Evolutionary conservation across 768 basidiomycete genomes (phyloP).

Genomic region (Suillus ampliporus): DNA sequence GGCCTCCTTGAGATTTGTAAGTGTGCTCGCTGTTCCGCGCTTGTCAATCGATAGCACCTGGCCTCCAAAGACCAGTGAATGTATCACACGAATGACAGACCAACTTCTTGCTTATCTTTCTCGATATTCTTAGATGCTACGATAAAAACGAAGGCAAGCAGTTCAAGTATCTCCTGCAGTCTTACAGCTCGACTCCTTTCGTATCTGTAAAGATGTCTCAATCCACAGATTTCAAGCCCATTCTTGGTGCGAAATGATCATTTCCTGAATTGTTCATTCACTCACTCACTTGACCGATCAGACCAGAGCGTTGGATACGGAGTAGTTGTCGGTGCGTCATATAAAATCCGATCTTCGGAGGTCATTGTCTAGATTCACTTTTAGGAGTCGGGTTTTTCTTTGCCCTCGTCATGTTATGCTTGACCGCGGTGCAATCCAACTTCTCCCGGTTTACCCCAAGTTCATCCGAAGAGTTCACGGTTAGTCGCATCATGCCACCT

Average conservation of each 20-base stretch:
- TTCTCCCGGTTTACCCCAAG: conserved; percentile 41
- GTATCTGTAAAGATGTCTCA: conserved; percentile 3
- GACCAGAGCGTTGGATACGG: conserved; percentile 42
- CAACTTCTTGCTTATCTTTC: neutral
- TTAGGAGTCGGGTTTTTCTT: conserved; percentile 44
- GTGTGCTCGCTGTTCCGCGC: neutral
- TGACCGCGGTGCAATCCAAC: conserved; percentile 39
- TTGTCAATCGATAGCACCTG: neutral
- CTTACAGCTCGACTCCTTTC: too few relatives aligned
- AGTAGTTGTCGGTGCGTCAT: conserved; percentile 38
- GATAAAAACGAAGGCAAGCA: neutral
- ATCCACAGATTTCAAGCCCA: conserved; percentile 45
- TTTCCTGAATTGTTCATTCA: neutral
- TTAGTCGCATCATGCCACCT: conserved; percentile 12
- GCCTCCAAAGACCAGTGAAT: neutral
- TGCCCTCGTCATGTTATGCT: conserved; percentile 39
- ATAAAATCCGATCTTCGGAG: neutral
- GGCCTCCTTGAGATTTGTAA: conserved; percentile 4
- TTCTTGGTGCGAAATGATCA: conserved; percentile 35
- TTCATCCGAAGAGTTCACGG: conserved; percentile 40
- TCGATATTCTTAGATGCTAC: conserved; percentile 2
- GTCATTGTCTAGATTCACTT: neutral
- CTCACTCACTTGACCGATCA: conserved; percentile 7
- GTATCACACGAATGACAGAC: conserved; percentile 4
- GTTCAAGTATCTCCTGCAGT: neutral